Evolutionary conservation across 306 rosid genomes (phyloP).

Genomic region (Quercus suber): DNA sequence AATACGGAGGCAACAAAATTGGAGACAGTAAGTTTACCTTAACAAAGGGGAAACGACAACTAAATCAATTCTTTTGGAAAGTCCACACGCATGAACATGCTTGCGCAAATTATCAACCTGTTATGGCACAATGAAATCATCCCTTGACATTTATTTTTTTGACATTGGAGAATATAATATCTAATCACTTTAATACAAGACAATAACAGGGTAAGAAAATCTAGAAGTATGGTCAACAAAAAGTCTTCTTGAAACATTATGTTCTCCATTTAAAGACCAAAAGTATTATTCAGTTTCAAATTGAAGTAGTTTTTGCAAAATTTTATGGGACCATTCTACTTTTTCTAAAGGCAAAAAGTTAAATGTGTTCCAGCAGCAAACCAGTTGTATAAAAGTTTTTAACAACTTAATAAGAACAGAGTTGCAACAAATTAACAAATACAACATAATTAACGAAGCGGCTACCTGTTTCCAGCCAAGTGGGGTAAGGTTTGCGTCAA

Average conservation of each 20-base stretch:
- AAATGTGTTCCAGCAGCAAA: neutral
- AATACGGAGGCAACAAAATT: neutral
- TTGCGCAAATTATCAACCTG: constrained; percentile 81
- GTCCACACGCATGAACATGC: constrained; percentile 71
- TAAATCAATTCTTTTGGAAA: constrained; percentile 65
- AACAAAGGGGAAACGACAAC: constrained; percentile 81
- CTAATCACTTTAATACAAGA: neutral
- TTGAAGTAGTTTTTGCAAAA: neutral
- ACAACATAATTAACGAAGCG: neutral
- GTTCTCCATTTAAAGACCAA: neutral
- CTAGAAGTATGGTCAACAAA: neutral
- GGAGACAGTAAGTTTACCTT: constrained; percentile 52
- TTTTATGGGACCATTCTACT: neutral
- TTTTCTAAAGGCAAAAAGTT: neutral
- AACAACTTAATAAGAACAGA: neutral
- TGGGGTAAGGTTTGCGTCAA: constrained; percentile 83
- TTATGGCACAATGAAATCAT: constrained; percentile 12
- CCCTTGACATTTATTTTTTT: neutral
- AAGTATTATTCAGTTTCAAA: neutral
- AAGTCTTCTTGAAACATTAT: neutral
- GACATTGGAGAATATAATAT: neutral
- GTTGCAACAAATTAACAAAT: neutral
- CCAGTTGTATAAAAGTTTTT: neutral
- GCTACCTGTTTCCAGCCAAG: constrained; percentile 93
- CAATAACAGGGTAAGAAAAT: neutral